Evolutionary conservation across 306 rosid species (phyloP).

Genomic region (Cotoneaster glaucophyllus): DNA sequence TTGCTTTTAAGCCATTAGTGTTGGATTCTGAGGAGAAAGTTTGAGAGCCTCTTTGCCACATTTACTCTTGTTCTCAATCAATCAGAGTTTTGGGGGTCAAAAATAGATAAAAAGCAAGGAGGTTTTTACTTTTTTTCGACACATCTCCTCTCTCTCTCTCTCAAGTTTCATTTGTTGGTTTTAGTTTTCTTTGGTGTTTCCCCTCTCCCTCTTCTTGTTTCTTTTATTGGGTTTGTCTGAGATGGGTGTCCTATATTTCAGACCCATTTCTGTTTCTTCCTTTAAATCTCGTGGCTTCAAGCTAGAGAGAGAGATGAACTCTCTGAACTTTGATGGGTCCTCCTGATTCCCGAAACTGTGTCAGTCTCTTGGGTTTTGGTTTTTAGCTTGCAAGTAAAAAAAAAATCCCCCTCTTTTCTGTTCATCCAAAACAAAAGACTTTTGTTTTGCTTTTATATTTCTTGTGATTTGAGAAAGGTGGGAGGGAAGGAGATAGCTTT

Average conservation of each 20-base stretch:
- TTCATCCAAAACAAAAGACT: slow-evolving; percentile 37
- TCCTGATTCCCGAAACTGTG: slow-evolving; percentile 17
- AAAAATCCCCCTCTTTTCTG: slow-evolving; percentile 20
- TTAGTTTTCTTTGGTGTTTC: background rate
- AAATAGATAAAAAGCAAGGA: slow-evolving; percentile 31
- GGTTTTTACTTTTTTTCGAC: slow-evolving; percentile 7
- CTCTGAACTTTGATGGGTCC: slow-evolving; percentile 28
- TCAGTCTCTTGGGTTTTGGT: slow-evolving; percentile 40
- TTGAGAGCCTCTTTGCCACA: slow-evolving; percentile 1
- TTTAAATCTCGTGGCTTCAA: slow-evolving; percentile 12
- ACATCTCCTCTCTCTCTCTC: background rate
- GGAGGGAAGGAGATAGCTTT: slow-evolving; percentile 21
- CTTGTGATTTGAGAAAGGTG: slow-evolving; percentile 27
- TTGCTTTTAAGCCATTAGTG: slow-evolving; percentile 26
- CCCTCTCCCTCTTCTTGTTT: slow-evolving; percentile 20
- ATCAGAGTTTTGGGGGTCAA: slow-evolving; percentile 2
- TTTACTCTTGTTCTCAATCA: slow-evolving; percentile 36
- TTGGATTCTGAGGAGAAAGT: slow-evolving; percentile 37
- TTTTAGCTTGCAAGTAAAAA: slow-evolving; percentile 11
- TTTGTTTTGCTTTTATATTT: slow-evolving; percentile 22
- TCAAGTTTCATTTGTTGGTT: background rate
- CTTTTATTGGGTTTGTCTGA: slow-evolving; percentile 25
- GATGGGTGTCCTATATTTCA: slow-evolving; percentile 30
- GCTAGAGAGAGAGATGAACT: slow-evolving; percentile 7
- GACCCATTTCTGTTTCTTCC: slow-evolving; percentile 16